Percentiles rank a stretch among this genome's conserved stretches.
phyloP scores from a whole-genome alignment of 2,329 filamentous ascomycete species.

The Allantophomopsis lycopodina region DNA sequence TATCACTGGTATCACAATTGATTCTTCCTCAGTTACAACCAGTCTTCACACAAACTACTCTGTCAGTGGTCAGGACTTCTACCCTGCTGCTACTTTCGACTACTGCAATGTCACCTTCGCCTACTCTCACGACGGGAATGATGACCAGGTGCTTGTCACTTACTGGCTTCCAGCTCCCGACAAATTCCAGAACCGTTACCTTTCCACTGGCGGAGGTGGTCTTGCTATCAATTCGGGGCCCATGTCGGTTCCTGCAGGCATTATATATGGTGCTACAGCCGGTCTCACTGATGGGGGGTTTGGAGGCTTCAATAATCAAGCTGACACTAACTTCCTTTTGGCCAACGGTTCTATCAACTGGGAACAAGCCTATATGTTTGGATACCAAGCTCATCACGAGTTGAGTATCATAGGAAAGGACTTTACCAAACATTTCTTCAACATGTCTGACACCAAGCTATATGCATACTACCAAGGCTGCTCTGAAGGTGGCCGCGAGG shows the following conservation, averaged over 20 bases:
- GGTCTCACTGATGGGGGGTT: conserved; percentile 36
- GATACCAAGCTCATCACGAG: conserved; percentile 22
- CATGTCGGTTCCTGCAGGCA: conserved; percentile 21
- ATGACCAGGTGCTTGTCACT: conserved; percentile 21
- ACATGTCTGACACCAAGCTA: conserved; percentile 12
- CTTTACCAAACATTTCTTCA: conserved; percentile 27
- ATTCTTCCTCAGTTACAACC: conserved; percentile 22
- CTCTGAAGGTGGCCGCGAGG: conserved; percentile 33
- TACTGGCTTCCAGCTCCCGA: conserved; percentile 28
- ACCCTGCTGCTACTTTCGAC: conserved; percentile 17
- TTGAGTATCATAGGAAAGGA: conserved; percentile 26
- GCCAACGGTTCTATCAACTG: conserved; percentile 25
- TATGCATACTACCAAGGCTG: conserved; percentile 38
- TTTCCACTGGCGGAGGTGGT: conserved; percentile 31
- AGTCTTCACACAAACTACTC: conserved; percentile 19
- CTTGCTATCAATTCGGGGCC: conserved; percentile 26
- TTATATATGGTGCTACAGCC: conserved; percentile 30
- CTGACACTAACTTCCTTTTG: conserved; percentile 21
- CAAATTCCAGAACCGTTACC: conserved; percentile 29
- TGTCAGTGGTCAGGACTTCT: conserved; percentile 15
- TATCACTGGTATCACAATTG: conserved; percentile 6
- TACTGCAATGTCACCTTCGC: conserved; percentile 32
- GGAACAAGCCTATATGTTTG: conserved; percentile 22
- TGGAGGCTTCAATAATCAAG: conserved; percentile 27
- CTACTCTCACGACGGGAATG: conserved; percentile 27